Evolutionary conservation across 768 basidiomycete genomes (phyloP).

Genomic region (Termitomyces heimii): DNA sequence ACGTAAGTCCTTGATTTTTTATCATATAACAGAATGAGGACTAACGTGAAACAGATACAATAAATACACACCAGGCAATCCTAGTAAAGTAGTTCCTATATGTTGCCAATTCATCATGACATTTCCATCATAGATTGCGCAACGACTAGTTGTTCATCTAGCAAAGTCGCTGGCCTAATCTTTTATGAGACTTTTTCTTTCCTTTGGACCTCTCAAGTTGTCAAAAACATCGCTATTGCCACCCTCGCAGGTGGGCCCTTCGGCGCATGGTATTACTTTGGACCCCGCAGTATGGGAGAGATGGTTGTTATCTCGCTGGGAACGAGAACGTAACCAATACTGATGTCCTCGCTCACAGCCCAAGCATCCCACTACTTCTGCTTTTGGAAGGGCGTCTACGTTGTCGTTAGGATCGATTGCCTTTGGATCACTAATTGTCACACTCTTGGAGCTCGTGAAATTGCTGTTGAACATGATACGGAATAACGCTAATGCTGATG

Average conservation of each 20-base stretch:
- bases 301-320: constrained; percentile 39
- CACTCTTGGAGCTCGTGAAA: constrained; percentile 64
- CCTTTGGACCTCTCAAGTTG: constrained; percentile 81
- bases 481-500: constrained; percentile 56
- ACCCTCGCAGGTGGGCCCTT: constrained; percentile 79
- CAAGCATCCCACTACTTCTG: constrained; percentile 60
- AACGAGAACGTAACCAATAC: background rate
- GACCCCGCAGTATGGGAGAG: constrained; percentile 56
- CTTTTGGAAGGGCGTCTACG: constrained; percentile 72
- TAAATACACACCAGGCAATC: constrained; percentile 75
- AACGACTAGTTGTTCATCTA: constrained; percentile 51
- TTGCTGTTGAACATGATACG: constrained; percentile 54
- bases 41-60: constrained; percentile 31
- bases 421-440: constrained; percentile 81
- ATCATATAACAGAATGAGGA: too few relatives aligned
- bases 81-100: constrained; percentile 37
- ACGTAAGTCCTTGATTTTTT: constrained; percentile 35
- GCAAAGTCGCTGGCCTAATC: constrained; percentile 72
- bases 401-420: constrained; percentile 80
- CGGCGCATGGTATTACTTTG: constrained; percentile 83
- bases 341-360: constrained; percentile 33
- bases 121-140: background rate
- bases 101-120: background rate
- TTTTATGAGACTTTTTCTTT: constrained; percentile 80
- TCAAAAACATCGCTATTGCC: constrained; percentile 71